Evolutionary conservation across 2,329 filamentous ascomycete genomes (phyloP), one percentile per base, ranked within the genome.

Genomic region (Claviceps pusilla): DNA sequence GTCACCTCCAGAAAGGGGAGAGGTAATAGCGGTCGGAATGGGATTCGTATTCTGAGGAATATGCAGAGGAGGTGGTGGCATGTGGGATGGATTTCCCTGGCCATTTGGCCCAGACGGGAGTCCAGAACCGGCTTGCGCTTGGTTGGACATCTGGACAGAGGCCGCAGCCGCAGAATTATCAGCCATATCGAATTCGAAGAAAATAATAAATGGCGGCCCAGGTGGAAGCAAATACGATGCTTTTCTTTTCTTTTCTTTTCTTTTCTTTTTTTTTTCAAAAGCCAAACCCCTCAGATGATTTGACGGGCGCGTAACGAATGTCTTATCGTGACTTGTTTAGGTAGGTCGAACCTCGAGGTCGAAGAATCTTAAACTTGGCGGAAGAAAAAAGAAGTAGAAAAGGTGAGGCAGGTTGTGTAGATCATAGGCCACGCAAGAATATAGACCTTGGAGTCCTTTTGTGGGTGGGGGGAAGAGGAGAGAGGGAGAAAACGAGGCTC

Each of bases 31-130:
- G 35, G 89, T 94, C 50, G 90, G 90, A 65, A 96, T 93, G 49
- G 90, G 88, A 66, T 96, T 96, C 66, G 82, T 96, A 75, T 96
- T 97, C 72, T 93, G 89, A 33, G 91, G 90, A 65, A 97, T 97
- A 69, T 94, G 86, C 57, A 95, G 83, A 61, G 90, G 86, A 58
- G 89, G 89, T 55, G 91, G 90, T 56, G 88, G 86, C 86, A 96
- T 90, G 69, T 93, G 86, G 60, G 79, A 73, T 59, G 82, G 77
- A 67, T 83, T 83, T 59, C 76, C 72, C 72, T 87, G 85, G 61
- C 79, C 78, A 66, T 81, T 82, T 71, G 88, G 86, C 60, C 77
- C 75, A n/a, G 52, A 43, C 39, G 54, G 31, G 41, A 47, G 51
- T 7, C 57, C 83, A 60, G 84, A 83, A 65, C 82, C 84, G 61